Percentiles rank a stretch among this genome's conserved stretches.
Evolutionary conservation across 345 rosid genomes (phyloP).

Genomic region (Salix dunnii): DNA sequence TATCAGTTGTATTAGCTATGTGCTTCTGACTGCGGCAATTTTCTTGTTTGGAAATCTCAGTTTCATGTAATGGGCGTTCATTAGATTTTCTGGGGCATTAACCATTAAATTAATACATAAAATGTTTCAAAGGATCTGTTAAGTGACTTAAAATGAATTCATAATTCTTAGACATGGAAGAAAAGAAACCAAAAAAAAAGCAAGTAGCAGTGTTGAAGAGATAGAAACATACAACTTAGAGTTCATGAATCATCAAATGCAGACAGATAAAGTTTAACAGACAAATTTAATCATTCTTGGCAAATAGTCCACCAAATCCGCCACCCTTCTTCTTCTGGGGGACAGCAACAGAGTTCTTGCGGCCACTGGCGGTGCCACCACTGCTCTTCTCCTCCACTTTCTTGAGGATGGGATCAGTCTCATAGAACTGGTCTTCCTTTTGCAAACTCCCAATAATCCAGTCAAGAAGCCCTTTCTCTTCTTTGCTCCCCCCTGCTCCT

Average conservation of each 20-base stretch:
- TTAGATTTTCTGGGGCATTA: background rate
- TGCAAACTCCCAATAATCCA: slow-evolving; percentile 54
- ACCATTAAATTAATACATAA: background rate
- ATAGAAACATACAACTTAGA: slow-evolving; percentile 1
- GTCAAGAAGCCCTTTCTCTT: slow-evolving; percentile 66
- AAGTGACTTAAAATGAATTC: background rate
- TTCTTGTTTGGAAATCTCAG: no score
- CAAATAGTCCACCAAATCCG: slow-evolving; percentile 64
- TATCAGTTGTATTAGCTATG: no score
- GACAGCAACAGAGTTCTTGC: slow-evolving; percentile 54
- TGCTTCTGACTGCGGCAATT: no score
- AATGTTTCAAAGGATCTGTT: background rate
- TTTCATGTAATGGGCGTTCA: background rate
- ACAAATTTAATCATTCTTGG: slow-evolving; percentile 39
- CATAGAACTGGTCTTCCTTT: slow-evolving; percentile 79
- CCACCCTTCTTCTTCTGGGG: slow-evolving; percentile 61
- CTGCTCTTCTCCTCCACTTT: slow-evolving; percentile 53
- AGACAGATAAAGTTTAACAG: background rate
- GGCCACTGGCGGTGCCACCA: slow-evolving; percentile 32
- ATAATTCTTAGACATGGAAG: background rate
- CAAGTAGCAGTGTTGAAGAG: slow-evolving; percentile 5
- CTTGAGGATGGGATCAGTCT: slow-evolving; percentile 71
- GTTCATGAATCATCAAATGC: slow-evolving; percentile 21
- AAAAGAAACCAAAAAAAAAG: background rate
- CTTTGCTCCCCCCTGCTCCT: slow-evolving; percentile 52